These are phyloP conservation scores for Prunus yedoensis DNA, from an alignment of 331 rosid genomes.

Conservation along the genomic window DNA sequence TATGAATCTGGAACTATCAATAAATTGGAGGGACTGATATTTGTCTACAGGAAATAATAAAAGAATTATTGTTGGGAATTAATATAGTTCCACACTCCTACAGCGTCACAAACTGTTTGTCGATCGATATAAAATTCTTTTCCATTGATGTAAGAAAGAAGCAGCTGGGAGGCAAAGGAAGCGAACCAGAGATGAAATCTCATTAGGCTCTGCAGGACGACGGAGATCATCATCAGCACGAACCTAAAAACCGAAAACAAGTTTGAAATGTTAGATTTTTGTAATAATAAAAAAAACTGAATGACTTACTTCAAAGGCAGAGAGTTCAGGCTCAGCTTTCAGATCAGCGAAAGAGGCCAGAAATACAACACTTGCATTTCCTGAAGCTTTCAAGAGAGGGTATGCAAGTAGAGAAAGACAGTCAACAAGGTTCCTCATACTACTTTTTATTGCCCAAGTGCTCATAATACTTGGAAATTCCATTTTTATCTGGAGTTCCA, in stretches of 20 bases:
- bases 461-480: constrained; percentile 44
- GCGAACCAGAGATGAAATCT: constrained; percentile 50
- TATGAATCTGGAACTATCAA: too few species aligned
- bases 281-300: neutral
- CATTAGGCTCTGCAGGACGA: constrained; percentile 17
- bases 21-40: too few species aligned
- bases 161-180: constrained; percentile 78
- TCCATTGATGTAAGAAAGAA: constrained; percentile 56
- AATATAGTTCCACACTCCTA: too few species aligned
- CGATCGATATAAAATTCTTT: constrained; percentile 38
- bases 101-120: constrained; percentile 14
- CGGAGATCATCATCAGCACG: neutral
- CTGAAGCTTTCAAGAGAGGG: constrained; percentile 60
- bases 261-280: neutral
- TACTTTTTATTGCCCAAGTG: neutral
- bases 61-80: too few species aligned
- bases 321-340: neutral
- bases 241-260: neutral
- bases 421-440: constrained; percentile 41
- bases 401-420: constrained; percentile 44
- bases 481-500: constrained; percentile 24
- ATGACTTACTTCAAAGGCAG: constrained; percentile 36
- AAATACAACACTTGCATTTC: constrained; percentile 53
- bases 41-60: neutral
- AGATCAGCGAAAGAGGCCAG: constrained; percentile 45